Evolutionary conservation across 176 grass and related monocot genomes (phyloP), one percentile per base, ranked within the genome.

Genomic region (Alopecurus myosuroides): DNA sequence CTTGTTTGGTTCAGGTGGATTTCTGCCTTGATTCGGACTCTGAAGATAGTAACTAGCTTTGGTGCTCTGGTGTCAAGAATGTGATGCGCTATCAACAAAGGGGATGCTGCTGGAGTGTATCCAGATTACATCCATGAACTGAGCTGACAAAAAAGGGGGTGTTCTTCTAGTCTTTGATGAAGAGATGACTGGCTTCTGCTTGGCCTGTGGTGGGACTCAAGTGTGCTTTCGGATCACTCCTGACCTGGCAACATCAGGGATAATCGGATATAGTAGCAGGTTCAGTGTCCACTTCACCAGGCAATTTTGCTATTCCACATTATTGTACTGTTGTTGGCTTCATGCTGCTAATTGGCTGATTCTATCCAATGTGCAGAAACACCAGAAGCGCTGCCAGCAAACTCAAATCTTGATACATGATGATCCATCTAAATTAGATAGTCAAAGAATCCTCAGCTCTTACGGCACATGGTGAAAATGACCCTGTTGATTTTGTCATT

Each of bases 221-320:
- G 7, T 46, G 23, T 31, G 80, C 14, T 94, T 88, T 79, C 73
- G 57, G 23, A 84, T 87, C 41, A 79, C 51, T 45, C 76, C 89
- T 56, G 89, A 89, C 85, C 36, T 94, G 68, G 86, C 83, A 33
- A 91, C 86, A 60, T 70, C 88, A 53, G 80, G 80, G 0, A 91
- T 89, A 72, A 85, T 91, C 57, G 35, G 74, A 81, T 85, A 71
- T 64, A 68, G 11, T 64, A 68, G 11, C 85, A 77, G 50, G 33
- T 81, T 73, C 53, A 81, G 46, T 58, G 35, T 20, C 12, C 75
- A 19, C 19, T 11, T 35, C 4, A 53, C 34, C 1, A 4, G 9
- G 10, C 66, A 23, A 61, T 44, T 52, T 44, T 66, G 65, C 18
- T 53, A 42, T 6, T 13, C 17, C n/a, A 9, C 82, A 3, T 64